Percentiles rank a stretch among this genome's conserved stretches.
These are phyloP conservation scores for Filobasidium uniguttulatum DNA, from an alignment of 1,284 basidiomycete genomes.

Conservation along the genomic window DNA sequence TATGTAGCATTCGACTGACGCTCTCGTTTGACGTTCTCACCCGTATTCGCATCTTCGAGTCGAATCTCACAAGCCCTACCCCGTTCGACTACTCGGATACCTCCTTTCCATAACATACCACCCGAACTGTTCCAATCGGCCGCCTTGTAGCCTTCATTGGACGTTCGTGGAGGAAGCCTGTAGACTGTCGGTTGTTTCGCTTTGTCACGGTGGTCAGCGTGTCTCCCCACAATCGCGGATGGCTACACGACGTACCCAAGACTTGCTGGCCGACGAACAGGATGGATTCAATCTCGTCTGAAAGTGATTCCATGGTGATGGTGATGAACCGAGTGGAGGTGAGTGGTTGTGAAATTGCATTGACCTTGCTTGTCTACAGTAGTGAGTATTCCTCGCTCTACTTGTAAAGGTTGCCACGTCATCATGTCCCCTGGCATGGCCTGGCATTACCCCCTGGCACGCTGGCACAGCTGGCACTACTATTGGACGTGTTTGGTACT, in stretches of 20 bases:
- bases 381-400: too few species aligned
- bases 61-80: slow-evolving; percentile 32
- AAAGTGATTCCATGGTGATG: slow-evolving; percentile 2
- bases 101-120: slow-evolving; percentile 36
- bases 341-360: too few species aligned
- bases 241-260: slow-evolving; percentile 27
- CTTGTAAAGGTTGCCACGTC: too few species aligned
- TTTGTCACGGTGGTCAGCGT: too few species aligned
- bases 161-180: slow-evolving; percentile 35
- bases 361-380: too few species aligned
- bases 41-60: slow-evolving; percentile 29
- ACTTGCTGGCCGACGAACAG: slow-evolving; percentile 36
- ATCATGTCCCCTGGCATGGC: too few species aligned
- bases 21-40: too few species aligned
- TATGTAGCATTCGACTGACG: not conserved
- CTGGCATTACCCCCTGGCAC: too few species aligned
- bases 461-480: too few species aligned
- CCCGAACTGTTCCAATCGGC: slow-evolving; percentile 36
- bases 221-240: too few species aligned
- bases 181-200: slow-evolving; percentile 31
- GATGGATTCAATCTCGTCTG: slow-evolving; percentile 36
- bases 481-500: too few species aligned
- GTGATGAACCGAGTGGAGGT: too few species aligned
- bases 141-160: slow-evolving; percentile 35
- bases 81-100: slow-evolving; percentile 33